Evolutionary conservation across 2,329 filamentous ascomycete genomes (phyloP), one percentile per base, ranked within the genome.

Genomic region (Pseudocercospora eumusae): DNA sequence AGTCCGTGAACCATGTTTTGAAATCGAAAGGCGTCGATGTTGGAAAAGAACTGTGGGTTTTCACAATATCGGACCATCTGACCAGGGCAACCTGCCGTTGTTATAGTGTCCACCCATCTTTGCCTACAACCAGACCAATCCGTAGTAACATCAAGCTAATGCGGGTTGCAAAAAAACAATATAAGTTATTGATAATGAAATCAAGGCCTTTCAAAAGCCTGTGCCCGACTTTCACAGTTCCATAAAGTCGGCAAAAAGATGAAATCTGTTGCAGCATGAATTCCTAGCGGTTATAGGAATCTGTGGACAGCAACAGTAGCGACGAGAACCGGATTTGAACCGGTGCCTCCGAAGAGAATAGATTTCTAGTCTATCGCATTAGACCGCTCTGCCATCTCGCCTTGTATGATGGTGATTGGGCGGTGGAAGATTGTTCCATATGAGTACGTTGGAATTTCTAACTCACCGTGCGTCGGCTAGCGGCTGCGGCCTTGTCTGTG

Each of bases 281-380:
- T 36, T 36, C 33, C 33, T 7, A 36, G 33, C 33, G 33, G 4
- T 36, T 36, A n/a, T n/a, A 36, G 13, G 33, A 36, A n/a, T 13
- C 33, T 36, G 33, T 36, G 33, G 33, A n/a, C 33, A n/a, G 11
- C 33, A 36, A 36, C n/a, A n/a, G 15, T n/a, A 36, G 13, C 42
- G 60, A 62, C 55, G 55, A 36, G 45, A 49, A 56, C 50, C 57
- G 57, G 61, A 63, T 56, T 60, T 53, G 57, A 63, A 60, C 58
- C 58, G 58, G 56, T 58, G 62, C 62, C 55, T 56, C 62, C 62
- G 62, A 64, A 61, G 59, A 55, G 55, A 64, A 64, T 64, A 59
- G 62, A 64, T 64, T 63, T 60, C 58, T 56, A 64, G 62, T 66
- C 64, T 64, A 66, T 66, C 64, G 64, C 64, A 62, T 50, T 66